Evolutionary conservation across 1,139 yeast species (phyloP).

Genomic region (Saccharomyces pastorianus): DNA sequence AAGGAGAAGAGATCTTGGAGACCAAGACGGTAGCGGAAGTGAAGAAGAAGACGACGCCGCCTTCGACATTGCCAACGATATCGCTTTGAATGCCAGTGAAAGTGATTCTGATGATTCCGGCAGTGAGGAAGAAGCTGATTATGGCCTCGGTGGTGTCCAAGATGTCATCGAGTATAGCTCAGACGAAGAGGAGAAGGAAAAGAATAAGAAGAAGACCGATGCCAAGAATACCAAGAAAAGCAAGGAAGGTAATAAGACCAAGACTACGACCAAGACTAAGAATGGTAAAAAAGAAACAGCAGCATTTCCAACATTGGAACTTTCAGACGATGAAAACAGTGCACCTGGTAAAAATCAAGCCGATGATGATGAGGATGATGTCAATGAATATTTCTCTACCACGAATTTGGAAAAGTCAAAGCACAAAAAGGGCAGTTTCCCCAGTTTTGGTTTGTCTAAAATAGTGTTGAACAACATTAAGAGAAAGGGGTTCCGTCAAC

Average conservation of each 20-base stretch:
- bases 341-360: constrained; percentile 27
- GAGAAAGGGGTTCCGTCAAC: constrained; percentile 85
- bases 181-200: constrained; percentile 38
- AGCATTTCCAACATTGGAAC: constrained; percentile 58
- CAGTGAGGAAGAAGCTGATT: constrained; percentile 36
- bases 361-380: constrained; percentile 42
- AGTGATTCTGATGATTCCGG: constrained; percentile 35
- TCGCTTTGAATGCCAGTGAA: constrained; percentile 45
- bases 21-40: background rate
- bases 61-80: constrained; percentile 58
- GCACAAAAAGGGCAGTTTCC: constrained; percentile 77
- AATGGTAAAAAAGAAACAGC: constrained; percentile 7
- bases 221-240: constrained; percentile 10
- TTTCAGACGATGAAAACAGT: constrained; percentile 52
- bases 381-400: constrained; percentile 37
- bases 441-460: constrained; percentile 82
- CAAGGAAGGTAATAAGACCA: no score
- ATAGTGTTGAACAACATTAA: constrained; percentile 59
- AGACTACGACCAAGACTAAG: constrained; percentile 1
- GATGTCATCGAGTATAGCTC: constrained; percentile 44
- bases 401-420: constrained; percentile 42
- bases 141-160: constrained; percentile 41
- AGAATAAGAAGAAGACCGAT: constrained; percentile 25
- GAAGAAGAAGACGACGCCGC: background rate
- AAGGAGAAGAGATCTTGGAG: background rate